Percentiles rank a stretch among this genome's conserved stretches.
Conservation (phyloP, 2,329 filamentous ascomycete species). For the Fonsecaea erecta region DNA sequence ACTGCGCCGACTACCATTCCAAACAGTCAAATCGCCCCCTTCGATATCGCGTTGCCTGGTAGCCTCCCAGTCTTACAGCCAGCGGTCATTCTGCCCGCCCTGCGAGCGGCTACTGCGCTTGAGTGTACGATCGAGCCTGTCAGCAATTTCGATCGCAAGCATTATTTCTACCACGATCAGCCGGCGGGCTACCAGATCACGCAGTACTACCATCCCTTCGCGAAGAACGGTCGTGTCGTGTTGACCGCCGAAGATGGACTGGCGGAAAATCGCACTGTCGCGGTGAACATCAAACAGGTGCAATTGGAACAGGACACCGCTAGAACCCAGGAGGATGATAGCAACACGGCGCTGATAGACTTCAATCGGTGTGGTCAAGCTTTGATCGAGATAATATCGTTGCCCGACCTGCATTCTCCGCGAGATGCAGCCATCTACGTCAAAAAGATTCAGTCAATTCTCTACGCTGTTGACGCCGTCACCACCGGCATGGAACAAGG, state of each 20-base stretch:
- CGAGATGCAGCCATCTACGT: slow-evolving; percentile 86
- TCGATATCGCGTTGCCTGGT: slow-evolving; percentile 88
- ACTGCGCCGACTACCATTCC: slow-evolving; percentile 70
- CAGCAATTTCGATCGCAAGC: slow-evolving; percentile 92
- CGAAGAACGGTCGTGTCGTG: slow-evolving; percentile 71
- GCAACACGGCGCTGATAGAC: slow-evolving; percentile 77
- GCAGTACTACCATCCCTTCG: slow-evolving; percentile 81
- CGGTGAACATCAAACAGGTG: slow-evolving; percentile 85
- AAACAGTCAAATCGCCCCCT: slow-evolving; percentile 85
- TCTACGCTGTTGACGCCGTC: slow-evolving; percentile 81
- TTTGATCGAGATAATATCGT: slow-evolving; percentile 91
- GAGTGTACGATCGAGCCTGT: slow-evolving; percentile 75
- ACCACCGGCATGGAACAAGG: slow-evolving; percentile 92
- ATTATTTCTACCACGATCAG: slow-evolving; percentile 99
- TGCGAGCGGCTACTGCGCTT: slow-evolving; percentile 84
- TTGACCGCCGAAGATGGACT: slow-evolving; percentile 77
- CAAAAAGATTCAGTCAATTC: slow-evolving; percentile 80
- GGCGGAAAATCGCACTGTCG: slow-evolving; percentile 71
- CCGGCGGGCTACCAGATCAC: slow-evolving; percentile 97
- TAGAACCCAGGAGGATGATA: slow-evolving; percentile 82
- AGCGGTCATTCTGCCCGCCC: slow-evolving; percentile 81
- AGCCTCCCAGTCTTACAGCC: slow-evolving; percentile 85
- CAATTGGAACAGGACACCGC: slow-evolving; percentile 98
- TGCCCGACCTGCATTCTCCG: slow-evolving; percentile 84
- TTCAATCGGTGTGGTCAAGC: slow-evolving; percentile 92